Evolutionary conservation across 2,329 filamentous ascomycete genomes (phyloP).

Genomic region (Dothideomycetes sp.): DNA sequence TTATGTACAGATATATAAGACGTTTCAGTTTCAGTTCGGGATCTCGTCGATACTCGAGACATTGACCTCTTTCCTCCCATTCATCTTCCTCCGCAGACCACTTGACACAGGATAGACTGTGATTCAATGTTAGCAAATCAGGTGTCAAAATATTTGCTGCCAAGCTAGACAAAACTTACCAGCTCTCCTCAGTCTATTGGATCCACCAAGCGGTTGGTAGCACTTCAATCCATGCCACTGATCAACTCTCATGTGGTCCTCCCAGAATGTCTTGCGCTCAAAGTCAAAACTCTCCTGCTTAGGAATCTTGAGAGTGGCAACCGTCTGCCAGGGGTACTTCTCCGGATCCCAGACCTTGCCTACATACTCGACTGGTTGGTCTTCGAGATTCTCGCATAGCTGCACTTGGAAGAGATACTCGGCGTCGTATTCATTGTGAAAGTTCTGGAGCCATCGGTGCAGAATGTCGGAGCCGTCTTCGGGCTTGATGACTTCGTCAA

Average conservation of each 20-base stretch:
- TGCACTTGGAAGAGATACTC: slow-evolving; percentile 37
- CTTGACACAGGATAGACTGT: slow-evolving; percentile 27
- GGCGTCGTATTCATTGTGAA: slow-evolving; percentile 27
- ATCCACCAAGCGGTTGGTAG: slow-evolving; percentile 29
- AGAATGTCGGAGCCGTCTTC: slow-evolving; percentile 26
- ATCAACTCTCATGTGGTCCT: slow-evolving; percentile 33
- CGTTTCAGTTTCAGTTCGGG: slow-evolving; percentile 16
- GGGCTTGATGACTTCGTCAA: slow-evolving; percentile 27
- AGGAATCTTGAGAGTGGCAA: slow-evolving; percentile 29
- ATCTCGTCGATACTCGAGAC: slow-evolving; percentile 28
- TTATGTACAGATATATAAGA: not conserved
- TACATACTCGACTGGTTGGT: slow-evolving; percentile 35
- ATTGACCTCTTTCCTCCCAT: slow-evolving; percentile 25
- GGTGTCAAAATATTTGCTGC: not conserved
- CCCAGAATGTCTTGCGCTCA: slow-evolving; percentile 31
- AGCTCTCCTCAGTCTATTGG: slow-evolving; percentile 28
- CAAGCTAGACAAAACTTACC: no score
- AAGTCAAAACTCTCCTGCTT: slow-evolving; percentile 31
- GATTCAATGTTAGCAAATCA: not conserved
- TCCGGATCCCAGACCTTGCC: slow-evolving; percentile 34
- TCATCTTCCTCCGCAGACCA: slow-evolving; percentile 25
- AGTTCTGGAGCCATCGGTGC: slow-evolving; percentile 28
- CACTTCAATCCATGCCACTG: slow-evolving; percentile 31
- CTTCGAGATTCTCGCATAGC: slow-evolving; percentile 33
- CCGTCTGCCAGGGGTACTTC: slow-evolving; percentile 37